These are phyloP conservation scores for Eucalyptus sp. DNA, from an alignment of 345 rosid species.

Conservation along the genomic window DNA sequence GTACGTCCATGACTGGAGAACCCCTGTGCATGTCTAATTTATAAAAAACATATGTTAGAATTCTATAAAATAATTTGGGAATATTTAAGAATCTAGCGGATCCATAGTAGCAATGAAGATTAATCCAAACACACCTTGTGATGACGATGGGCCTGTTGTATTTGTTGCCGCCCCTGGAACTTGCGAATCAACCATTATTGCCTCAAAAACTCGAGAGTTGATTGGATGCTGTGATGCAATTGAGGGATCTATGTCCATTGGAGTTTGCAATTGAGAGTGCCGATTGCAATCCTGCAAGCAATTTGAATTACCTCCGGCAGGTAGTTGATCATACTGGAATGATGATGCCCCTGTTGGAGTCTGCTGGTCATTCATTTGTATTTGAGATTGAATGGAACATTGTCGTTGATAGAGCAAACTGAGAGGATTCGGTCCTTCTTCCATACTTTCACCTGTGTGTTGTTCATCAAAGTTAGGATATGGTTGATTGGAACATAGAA, in stretches of 20 bases:
- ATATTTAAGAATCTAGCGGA: too few relatives aligned
- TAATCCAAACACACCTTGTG: not conserved
- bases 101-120: not conserved
- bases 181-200: not conserved
- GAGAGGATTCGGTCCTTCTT: too few relatives aligned
- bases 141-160: not conserved
- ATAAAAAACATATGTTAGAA: not conserved
- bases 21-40: too few relatives aligned
- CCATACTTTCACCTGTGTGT: not conserved
- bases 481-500: not conserved
- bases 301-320: too few relatives aligned
- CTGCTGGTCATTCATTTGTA: too few relatives aligned
- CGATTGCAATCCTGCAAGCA: too few relatives aligned
- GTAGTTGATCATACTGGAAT: too few relatives aligned
- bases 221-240: not conserved
- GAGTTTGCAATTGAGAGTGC: not conserved
- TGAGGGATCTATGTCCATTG: not conserved
- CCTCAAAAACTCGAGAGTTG: too few relatives aligned
- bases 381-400: too few relatives aligned
- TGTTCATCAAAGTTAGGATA: not conserved
- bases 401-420: too few relatives aligned
- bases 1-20: fast-evolving
- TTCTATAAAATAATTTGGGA: too few relatives aligned
- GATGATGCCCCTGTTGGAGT: too few relatives aligned
- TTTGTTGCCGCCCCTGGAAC: not conserved